Evolutionary conservation across 2,329 filamentous ascomycete genomes (phyloP), one percentile per base, ranked within the genome.

Genomic region (Xylariaceae sp.): DNA sequence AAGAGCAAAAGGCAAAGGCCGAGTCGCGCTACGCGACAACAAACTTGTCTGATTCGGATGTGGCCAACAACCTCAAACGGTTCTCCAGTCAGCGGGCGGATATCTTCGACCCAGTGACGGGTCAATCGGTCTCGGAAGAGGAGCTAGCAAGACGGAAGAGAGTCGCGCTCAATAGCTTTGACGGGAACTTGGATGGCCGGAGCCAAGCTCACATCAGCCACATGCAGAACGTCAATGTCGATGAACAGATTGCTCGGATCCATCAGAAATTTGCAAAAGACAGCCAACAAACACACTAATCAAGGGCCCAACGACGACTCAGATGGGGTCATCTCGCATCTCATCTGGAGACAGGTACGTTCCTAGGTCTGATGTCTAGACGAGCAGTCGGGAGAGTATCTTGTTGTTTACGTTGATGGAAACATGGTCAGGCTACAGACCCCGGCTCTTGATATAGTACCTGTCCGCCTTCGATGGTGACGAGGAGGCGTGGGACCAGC

Each of bases 21-120:
- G 90, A 96, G 41, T 83, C 87, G 11, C 86, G 92, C 54, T 89
- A 87, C 56, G 82, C 89, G 1, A 91, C 88, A 0, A 95, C 90
- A 10, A 96, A 95, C 61, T 72, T 96, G 10, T 89, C 87, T 1
- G 92, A 89, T 3, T 82, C 80, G 32, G 92, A 97, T 60, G 90
- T 95, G 41, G 91, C 90, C 45, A 91, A 90, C 67, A 96, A 97
- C 66, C 80, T 97, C 55, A 97, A 97, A 75, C 86, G 92, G n/a
- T 77, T 97, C 45, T 90, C 91, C 19, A 91, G 89, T 58, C 89
- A 95, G 68, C 82, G 92, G 42, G 86, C 81, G 57, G 92, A 96
- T 62, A 81, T 96, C 15, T 96, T 96, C 59, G 91, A 96, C 59
- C 75, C 79, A 1, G 77, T 81, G 14, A 85, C 85, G 0, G 87